phyloP scores from a whole-genome alignment of 2,329 filamentous ascomycete species.

The Acarospora socialis region DNA sequence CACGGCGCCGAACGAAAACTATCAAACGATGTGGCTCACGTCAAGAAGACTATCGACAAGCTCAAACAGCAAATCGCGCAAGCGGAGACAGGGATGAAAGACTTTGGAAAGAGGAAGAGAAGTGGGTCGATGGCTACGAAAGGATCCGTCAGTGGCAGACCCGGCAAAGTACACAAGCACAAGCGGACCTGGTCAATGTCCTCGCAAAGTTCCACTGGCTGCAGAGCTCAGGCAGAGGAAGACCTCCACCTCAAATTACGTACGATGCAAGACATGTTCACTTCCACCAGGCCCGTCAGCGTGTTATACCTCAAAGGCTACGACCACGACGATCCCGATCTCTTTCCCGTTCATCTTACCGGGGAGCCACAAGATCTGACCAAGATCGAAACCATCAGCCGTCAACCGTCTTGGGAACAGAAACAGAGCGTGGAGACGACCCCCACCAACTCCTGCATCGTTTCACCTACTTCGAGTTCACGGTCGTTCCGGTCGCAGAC shows the following conservation, averaged over 20 bases:
- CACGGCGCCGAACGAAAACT: conserved; percentile 15
- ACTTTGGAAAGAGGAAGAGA: conserved; percentile 51
- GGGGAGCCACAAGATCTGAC: conserved; percentile 52
- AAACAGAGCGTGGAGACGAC: conserved; percentile 37
- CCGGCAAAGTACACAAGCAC: conserved; percentile 77
- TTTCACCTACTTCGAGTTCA: conserved; percentile 53
- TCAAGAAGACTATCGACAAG: conserved; percentile 15
- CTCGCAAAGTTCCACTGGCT: conserved; percentile 48
- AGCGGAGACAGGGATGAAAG: conserved; percentile 51
- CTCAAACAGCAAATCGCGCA: conserved; percentile 13
- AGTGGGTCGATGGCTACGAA: conserved; percentile 31
- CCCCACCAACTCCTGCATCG: conserved; percentile 43
- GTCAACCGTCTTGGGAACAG: conserved; percentile 31
- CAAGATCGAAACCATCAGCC: conserved; percentile 33
- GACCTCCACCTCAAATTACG: conserved; percentile 67
- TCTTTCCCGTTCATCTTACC: conserved; percentile 58
- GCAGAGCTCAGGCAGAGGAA: conserved; percentile 48
- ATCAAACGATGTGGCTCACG: conserved; percentile 14
- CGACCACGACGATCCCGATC: conserved; percentile 64
- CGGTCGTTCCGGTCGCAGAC: conserved; percentile 46
- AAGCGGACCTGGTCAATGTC: conserved; percentile 94
- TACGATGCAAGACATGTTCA: conserved; percentile 76
- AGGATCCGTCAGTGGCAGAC: conserved; percentile 40
- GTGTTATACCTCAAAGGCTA: conserved; percentile 64
- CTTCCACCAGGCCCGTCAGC: conserved; percentile 64